phyloP scores from a whole-genome alignment of 2,329 filamentous ascomycete species.

The Diaporthe sp. region DNA sequence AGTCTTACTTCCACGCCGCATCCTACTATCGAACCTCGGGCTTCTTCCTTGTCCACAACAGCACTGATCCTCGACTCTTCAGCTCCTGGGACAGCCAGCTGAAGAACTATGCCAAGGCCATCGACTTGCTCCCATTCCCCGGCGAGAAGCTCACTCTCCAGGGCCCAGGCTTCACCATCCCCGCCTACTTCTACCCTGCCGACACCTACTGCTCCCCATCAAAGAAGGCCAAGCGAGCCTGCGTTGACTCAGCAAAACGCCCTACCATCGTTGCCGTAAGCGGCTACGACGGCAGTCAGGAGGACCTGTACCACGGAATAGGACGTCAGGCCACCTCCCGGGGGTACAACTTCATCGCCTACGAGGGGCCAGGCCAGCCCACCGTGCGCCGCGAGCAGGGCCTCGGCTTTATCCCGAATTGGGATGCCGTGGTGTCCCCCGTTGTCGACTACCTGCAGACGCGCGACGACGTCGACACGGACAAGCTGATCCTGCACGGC shows the following conservation, averaged over 20 bases:
- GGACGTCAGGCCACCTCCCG: conserved; percentile 51
- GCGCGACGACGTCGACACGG: conserved; percentile 48
- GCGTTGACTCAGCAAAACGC: conserved; percentile 40
- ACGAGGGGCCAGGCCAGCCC: conserved; percentile 62
- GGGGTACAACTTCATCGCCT: conserved; percentile 59
- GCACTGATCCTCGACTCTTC: conserved; percentile 55
- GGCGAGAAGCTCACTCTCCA: conserved; percentile 53
- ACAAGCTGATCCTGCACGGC: conserved; percentile 55
- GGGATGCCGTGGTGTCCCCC: conserved; percentile 56
- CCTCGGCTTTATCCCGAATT: conserved; percentile 59
- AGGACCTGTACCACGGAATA: conserved; percentile 52
- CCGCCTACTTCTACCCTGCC: conserved; percentile 43
- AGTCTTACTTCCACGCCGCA: conserved; percentile 52
- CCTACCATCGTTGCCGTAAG: conserved; percentile 53
- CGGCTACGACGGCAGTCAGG: conserved; percentile 54
- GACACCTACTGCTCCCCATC: conserved; percentile 30
- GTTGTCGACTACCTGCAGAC: conserved; percentile 55
- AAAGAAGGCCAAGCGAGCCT: conserved; percentile 38
- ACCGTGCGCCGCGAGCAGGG: conserved; percentile 56
- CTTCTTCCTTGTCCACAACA: conserved; percentile 58
- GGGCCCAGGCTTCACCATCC: conserved; percentile 45
- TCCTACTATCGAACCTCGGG: conserved; percentile 58
- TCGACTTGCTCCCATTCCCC: conserved; percentile 51
- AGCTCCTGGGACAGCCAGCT: conserved; percentile 53
- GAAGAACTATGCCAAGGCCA: conserved; percentile 54